Evolutionary conservation across 768 basidiomycete genomes (phyloP), one percentile per base, ranked within the genome.

Genomic region (Suillus hirtellus): DNA sequence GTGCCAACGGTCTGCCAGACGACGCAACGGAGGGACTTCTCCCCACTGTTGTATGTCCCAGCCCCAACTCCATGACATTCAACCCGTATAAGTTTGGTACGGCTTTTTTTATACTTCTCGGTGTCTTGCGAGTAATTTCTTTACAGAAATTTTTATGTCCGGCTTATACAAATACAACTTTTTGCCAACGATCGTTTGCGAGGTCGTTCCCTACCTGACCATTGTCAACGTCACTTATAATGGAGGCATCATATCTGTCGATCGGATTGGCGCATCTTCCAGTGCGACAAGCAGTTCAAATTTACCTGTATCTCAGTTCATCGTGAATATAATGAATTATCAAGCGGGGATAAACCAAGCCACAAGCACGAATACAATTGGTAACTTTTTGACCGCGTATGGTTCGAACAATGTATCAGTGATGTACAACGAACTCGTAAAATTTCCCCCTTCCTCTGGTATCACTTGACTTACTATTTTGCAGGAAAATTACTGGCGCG

Each of bases 181-280:
- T 27, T 50, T 70, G 1, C 55, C 66, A 1, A 17, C 49, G 4
- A 59, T 35, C 1, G 12, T 64, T 9, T 70, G 69, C 52, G 24
- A 37, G 31, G 61, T 70, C 14, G 50, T 50, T 15, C 69, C 64
- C n/a, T 62, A 63, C 37, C 12, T 63, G 52, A 46, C 49, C 5
- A 70, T 62, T 10, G 63, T 67, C n/a, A 58, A 42, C 17, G 69
- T 70, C n/a, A 62, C 1, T 6, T 70, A 70, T 42, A 31, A 52
- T 15, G 55, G 27, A 34, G 63, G 37, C 21, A 14, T 52, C 2
- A 37, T 68, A 38, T 27, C 21, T n/a, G 49, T 61, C 11, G 35
- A 37, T 19, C 35, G 5, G 10, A 21, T 59, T 40, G 8, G 21
- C 8, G 9, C 27, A 19, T 59, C 60, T 35, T 38, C 46, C 19